Evolutionary conservation across 768 basidiomycete species (phyloP), one percentile per base, ranked within the genome.

Genomic region (Psilocybe tampanensis): DNA sequence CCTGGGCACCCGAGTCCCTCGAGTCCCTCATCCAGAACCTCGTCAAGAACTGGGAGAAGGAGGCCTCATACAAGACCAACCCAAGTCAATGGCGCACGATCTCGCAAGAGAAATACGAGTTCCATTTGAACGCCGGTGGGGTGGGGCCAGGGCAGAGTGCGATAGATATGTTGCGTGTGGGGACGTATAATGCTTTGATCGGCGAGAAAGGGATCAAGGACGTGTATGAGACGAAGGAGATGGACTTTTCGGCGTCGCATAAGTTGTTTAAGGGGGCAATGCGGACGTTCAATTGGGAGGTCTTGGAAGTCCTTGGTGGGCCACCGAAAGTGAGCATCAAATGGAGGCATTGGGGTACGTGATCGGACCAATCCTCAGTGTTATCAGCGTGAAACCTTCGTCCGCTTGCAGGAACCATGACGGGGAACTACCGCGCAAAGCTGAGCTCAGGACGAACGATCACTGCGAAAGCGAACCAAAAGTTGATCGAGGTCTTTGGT

Each of bases 21-120:
- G 54, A 60, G 44, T 47, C 45, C 23, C 43, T 60, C 22, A 33
- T 60, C 26, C 59, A 60, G 23, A 60, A 60, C 49, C 59, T 60
- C 15, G 59, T 60, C 21, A 60, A 60, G 49, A 60, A 60, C 54
- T 60, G 59, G 59, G 59, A 60, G 43, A 60, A 60, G 21, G 59
- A 60, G 32, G 59, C 59, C 2, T 55, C 59, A 2, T 55, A 50
- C 33, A 60, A 60, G 33, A 24, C 47, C 48, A 29, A 60, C 29
- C 21, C 59, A 3, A 51, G 34, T 18, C 48, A 60, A 47, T 60
- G 59, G 59, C 59, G 59, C 24, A 60, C 59, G 11, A 60, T 60
- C 6, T 55, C 59, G 1, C 41, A 60, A n/a, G 54, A 51, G 13
- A 52, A 60, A 23, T 60, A 60, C 34, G 48, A 32, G 11, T 55